Conservation (phyloP, 2,329 filamentous ascomycete genomes). For the Apiospora sp. region DNA sequence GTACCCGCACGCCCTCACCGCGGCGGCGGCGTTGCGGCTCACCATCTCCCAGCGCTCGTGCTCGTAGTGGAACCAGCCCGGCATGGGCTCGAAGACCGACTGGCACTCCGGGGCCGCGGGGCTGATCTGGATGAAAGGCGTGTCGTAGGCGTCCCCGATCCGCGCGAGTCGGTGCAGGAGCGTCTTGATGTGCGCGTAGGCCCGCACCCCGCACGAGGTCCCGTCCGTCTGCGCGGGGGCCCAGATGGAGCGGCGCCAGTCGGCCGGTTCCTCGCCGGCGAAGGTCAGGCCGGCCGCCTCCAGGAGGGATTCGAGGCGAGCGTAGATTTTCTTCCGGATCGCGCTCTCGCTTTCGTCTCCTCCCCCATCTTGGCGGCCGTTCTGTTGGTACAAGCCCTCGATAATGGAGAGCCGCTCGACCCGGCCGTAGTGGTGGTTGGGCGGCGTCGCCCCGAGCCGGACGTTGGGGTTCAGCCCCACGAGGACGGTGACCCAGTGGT, state of each 20-base stretch:
- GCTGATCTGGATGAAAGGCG: neutral
- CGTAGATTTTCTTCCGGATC: too few relatives aligned
- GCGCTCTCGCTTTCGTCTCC: too few relatives aligned
- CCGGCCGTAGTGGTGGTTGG: neutral
- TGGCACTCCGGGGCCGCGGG: neutral
- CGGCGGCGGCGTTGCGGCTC: neutral
- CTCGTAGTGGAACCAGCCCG: constrained; percentile 23
- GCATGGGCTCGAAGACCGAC: neutral
- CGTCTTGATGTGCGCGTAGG: neutral
- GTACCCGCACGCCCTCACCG: neutral
- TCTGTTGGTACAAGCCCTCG: neutral
- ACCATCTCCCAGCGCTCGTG: constrained; percentile 17
- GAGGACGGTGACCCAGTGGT: constrained; percentile 8
- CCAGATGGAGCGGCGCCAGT: constrained; percentile 1
- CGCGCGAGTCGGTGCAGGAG: neutral
- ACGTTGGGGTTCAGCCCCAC: neutral
- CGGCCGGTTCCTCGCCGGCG: too few relatives aligned
- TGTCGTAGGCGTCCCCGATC: neutral
- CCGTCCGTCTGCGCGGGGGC: neutral
- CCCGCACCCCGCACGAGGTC: constrained; percentile 3
- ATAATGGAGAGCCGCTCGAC: neutral
- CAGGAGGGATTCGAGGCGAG: neutral
- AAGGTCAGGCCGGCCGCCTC: neutral
- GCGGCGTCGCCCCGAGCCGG: neutral
- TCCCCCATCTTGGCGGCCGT: too few relatives aligned